phyloP scores from a whole-genome alignment of 345 rosid genomes.

The Pistacia vera region DNA sequence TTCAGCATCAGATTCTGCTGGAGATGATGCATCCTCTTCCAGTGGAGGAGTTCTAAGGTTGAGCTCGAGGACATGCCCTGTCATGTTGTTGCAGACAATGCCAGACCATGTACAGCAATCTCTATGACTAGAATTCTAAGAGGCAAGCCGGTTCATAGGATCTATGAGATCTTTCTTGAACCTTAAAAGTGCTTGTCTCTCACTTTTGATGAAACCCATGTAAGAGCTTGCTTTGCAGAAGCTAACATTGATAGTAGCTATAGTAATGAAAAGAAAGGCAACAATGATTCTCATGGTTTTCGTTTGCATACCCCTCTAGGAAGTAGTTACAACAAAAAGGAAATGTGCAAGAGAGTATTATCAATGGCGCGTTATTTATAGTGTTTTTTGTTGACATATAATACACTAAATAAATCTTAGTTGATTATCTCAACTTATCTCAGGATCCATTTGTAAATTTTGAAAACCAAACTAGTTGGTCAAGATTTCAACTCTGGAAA shows the following conservation, averaged over 20 bases:
- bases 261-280: neutral
- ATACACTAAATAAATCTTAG: too few relatives aligned
- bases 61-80: constrained; percentile 2
- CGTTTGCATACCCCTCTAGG: too few relatives aligned
- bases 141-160: neutral
- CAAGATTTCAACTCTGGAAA: too few relatives aligned
- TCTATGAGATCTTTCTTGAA: neutral
- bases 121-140: neutral
- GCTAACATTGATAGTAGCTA: neutral
- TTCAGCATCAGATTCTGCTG: too few relatives aligned
- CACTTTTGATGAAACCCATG: neutral
- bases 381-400: too few relatives aligned
- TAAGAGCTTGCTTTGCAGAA: neutral
- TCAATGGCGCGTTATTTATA: too few relatives aligned
- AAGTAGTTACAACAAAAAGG: too few relatives aligned
- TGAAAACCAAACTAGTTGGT: too few relatives aligned
- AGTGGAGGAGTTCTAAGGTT: neutral
- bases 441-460: too few relatives aligned
- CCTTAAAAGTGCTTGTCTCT: constrained; percentile 7
- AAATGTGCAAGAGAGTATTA: too few relatives aligned
- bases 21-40: too few relatives aligned
- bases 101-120: neutral
- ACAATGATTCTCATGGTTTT: neutral
- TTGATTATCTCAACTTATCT: too few relatives aligned
- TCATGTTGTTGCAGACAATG: neutral